phyloP scores from a whole-genome alignment of 2,329 filamentous ascomycete genomes.

The Nothophoma quercina region DNA sequence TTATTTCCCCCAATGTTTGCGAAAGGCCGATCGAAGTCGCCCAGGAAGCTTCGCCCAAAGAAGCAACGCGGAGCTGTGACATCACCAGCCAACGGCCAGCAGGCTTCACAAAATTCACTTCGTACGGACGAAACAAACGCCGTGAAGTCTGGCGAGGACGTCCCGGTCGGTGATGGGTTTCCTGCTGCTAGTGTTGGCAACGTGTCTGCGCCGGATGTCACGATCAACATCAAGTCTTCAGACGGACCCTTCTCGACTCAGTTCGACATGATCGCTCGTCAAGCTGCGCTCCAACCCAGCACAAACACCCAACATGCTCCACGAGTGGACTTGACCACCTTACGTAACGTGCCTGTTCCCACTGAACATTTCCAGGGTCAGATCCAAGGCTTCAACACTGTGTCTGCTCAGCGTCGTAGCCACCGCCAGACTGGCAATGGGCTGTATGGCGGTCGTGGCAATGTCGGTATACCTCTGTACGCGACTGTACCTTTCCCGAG shows the following conservation, averaged over 20 bases:
- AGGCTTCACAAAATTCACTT: too few relatives aligned
- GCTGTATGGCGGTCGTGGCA: slow-evolving; percentile 28
- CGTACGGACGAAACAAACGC: too few relatives aligned
- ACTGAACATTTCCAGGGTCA: background rate
- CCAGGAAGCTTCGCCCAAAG: slow-evolving; percentile 27
- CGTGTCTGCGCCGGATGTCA: background rate
- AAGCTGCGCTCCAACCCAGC: slow-evolving; percentile 11
- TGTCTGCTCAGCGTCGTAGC: slow-evolving; percentile 15
- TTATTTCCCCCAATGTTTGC: slow-evolving; percentile 23
- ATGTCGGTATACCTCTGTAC: slow-evolving; percentile 39
- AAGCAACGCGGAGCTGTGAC: slow-evolving; percentile 11
- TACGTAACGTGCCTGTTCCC: slow-evolving; percentile 24
- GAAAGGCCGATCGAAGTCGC: slow-evolving; percentile 27
- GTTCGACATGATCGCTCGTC: slow-evolving; percentile 22
- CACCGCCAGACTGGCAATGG: slow-evolving; percentile 29
- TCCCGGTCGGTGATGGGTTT: too few relatives aligned
- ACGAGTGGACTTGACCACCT: slow-evolving; percentile 18
- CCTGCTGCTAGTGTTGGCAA: background rate
- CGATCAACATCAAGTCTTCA: background rate
- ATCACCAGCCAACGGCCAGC: too few relatives aligned
- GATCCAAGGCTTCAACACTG: slow-evolving; percentile 3
- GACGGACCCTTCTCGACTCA: slow-evolving; percentile 23
- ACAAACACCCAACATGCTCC: slow-evolving; percentile 3
- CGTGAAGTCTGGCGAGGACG: too few relatives aligned
- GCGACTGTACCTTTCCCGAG: slow-evolving; percentile 42